These are phyloP conservation scores for Globisporangium iwayamae DNA, from an alignment of 352 stramenopile species.

Conservation along the genomic window DNA sequence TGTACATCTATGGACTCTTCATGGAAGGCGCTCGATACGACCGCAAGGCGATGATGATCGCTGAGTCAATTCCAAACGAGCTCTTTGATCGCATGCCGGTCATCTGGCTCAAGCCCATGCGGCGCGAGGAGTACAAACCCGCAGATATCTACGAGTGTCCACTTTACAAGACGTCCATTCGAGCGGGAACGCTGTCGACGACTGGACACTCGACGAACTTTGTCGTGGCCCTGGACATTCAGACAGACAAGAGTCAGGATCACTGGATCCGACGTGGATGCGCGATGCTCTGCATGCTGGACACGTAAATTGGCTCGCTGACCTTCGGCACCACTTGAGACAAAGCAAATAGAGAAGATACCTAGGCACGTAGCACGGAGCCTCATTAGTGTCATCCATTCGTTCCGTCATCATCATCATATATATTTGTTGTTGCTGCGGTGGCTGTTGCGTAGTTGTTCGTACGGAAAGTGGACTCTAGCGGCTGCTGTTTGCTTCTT, in stretches of 20 bases:
- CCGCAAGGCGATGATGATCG: conserved; percentile 63
- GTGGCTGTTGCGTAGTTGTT: neutral
- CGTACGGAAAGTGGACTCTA: neutral
- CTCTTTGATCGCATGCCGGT: conserved; percentile 91
- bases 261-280: conserved; percentile 93
- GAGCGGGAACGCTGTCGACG: conserved; percentile 89
- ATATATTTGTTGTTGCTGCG: neutral
- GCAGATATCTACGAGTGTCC: conserved; percentile 87
- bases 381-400: conserved; percentile 4
- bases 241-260: conserved; percentile 76
- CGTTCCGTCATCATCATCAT: neutral
- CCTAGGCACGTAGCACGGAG: neutral
- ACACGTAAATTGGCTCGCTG: conserved; percentile 58
- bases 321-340: neutral
- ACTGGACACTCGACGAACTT: conserved; percentile 95
- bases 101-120: conserved; percentile 89
- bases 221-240: conserved; percentile 84
- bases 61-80: conserved; percentile 86
- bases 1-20: conserved; percentile 94
- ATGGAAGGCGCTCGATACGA: conserved; percentile 94
- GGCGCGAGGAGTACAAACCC: conserved; percentile 68
- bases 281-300: conserved; percentile 93
- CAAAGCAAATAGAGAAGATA: conserved; percentile 2
- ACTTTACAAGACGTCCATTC: conserved; percentile 92
- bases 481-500: neutral